Evolutionary conservation across 1,139 yeast species (phyloP), one percentile per base, ranked within the genome.

Genomic region (Kodamaea sp.): DNA sequence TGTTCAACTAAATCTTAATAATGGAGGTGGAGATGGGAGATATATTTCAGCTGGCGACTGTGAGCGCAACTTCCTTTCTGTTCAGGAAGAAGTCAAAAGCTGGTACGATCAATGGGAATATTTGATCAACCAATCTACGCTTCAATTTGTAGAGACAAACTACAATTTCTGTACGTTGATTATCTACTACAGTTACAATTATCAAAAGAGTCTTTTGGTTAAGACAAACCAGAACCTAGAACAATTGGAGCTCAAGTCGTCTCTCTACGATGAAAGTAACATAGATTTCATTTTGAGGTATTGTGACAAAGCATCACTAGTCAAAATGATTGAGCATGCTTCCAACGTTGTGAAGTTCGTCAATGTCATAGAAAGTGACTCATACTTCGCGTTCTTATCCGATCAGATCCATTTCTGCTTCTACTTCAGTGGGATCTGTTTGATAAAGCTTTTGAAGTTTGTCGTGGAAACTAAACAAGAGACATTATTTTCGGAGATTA

Each of bases 31-130:
- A 2, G 34, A 28, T 9, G 35, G 35, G 3, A 29, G 21, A 8
- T 24, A 27, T n/a, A 24, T 31, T 9, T 53, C 63, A 3, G 50
- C 47, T 39, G 39, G 48, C 5, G 63, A 58, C 4, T 46, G 58
- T 22, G 58, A 57, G 5, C 26, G 26, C 8, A 42, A 43, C 2
- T 65, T 59, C 29, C 33, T 38, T 7, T 33, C 53, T 2, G 70
- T 61, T 25, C 50, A 48, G 16, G 60, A 57, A 15, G 76, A 70
- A 32, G 50, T 83, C n/a, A 59, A 61, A 19, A 49, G 56, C 5
- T 86, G 95, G 95, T 66, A 73, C 40, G 76, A 73, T 3, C 83
- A 78, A 51, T 86, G 95, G 94, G 78, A 73, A 31, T 79, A 80
- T 48, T 57, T 84, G 14, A 79, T 84, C 51, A 75, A 74, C 34